Evolutionary conservation across 805 yeast genomes (phyloP).

Genomic region (Candida incommunis): DNA sequence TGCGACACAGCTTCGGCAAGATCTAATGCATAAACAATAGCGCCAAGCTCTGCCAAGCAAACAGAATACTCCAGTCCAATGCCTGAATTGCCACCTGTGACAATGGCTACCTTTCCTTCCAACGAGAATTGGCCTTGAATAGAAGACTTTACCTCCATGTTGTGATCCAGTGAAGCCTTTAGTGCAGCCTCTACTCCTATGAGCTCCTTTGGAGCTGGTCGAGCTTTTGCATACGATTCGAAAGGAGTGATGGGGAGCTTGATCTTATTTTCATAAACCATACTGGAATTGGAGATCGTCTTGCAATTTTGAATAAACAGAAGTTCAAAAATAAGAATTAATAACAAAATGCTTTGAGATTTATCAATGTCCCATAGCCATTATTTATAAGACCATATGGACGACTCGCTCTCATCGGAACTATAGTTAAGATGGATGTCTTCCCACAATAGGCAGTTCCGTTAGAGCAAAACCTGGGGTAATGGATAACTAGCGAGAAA

Average conservation of each 20-base stretch:
- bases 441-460: too few relatives aligned
- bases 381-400: too few relatives aligned
- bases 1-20: conserved; percentile 13
- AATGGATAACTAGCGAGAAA: too few relatives aligned
- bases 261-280: too few relatives aligned
- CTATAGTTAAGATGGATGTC: too few relatives aligned
- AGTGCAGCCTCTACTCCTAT: conserved; percentile 19
- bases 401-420: too few relatives aligned
- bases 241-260: conserved; percentile 13
- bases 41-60: conserved; percentile 30
- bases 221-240: conserved; percentile 11
- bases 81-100: conserved; percentile 32
- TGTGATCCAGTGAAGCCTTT: conserved; percentile 13
- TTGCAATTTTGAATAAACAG: too few relatives aligned
- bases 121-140: conserved; percentile 28
- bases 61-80: conserved; percentile 30
- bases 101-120: conserved; percentile 28
- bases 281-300: too few relatives aligned
- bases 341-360: too few relatives aligned
- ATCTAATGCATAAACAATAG: conserved; percentile 26
- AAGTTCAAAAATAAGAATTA: too few relatives aligned
- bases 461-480: too few relatives aligned
- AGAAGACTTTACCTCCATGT: conserved; percentile 11
- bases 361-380: too few relatives aligned
- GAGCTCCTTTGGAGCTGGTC: conserved; percentile 14